Percentiles rank a stretch among this genome's conserved stretches.
These are phyloP conservation scores for Psilocybe cubensis DNA, from an alignment of 768 basidiomycete genomes.

Conservation along the genomic window DNA sequence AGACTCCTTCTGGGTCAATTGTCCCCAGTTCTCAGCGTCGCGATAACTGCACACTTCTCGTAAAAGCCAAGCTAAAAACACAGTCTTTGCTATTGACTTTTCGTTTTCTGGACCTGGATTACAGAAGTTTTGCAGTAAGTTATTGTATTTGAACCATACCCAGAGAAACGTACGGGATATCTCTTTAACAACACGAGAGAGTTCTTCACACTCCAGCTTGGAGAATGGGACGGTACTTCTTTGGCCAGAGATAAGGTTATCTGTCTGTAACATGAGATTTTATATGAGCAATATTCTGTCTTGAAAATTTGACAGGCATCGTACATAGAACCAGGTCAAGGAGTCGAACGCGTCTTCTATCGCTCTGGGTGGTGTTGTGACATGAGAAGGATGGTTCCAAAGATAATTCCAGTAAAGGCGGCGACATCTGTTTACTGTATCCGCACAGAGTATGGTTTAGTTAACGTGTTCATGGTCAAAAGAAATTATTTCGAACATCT, in stretches of 20 bases:
- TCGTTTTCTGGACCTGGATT: conserved; percentile 33
- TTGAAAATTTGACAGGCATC: conserved; percentile 3
- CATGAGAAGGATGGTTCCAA: conserved; percentile 51
- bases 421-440: conserved; percentile 45
- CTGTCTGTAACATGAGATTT: conserved; percentile 34
- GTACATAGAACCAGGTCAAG: conserved; percentile 52
- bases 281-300: neutral
- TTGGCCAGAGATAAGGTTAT: conserved; percentile 50
- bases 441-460: neutral
- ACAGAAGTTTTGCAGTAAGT: neutral
- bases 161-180: conserved; percentile 29
- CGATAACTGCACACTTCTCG: conserved; percentile 56
- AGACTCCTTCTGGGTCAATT: conserved; percentile 38
- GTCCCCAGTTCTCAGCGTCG: conserved; percentile 47
- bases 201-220: conserved; percentile 54
- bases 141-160: neutral
- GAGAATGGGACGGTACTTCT: conserved; percentile 55
- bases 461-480: conserved; percentile 1
- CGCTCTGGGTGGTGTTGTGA: conserved; percentile 42
- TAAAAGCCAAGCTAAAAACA: conserved; percentile 53
- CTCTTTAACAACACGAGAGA: conserved; percentile 41
- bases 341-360: conserved; percentile 51
- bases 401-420: conserved; percentile 58
- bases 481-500: conserved; percentile 20
- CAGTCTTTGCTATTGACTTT: conserved; percentile 42